Percentiles rank a stretch among this genome's conserved stretches.
phyloP scores from a whole-genome alignment of 2,329 filamentous ascomycete species.

The Fusarium sterilihyphosum region DNA sequence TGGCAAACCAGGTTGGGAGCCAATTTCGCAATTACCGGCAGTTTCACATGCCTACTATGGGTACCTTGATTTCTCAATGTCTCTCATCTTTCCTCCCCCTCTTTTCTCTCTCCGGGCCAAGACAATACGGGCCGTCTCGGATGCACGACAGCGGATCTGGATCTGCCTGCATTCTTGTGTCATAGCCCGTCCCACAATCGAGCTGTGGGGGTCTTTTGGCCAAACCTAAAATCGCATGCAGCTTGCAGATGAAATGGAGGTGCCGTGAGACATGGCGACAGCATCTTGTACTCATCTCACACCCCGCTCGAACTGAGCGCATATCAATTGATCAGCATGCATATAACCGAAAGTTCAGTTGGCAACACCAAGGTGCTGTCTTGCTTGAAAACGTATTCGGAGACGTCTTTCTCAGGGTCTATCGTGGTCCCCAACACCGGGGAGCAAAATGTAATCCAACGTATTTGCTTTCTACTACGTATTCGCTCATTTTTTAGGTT shows the following conservation, averaged over 20 bases:
- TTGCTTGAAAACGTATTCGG: neutral
- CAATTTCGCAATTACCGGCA: fast-evolving
- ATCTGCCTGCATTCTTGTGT: neutral
- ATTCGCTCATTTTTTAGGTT: fast-evolving
- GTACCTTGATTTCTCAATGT: neutral
- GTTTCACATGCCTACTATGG: neutral
- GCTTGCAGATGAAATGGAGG: neutral
- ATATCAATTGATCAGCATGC: neutral
- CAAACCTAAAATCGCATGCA: neutral
- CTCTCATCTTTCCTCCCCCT: neutral
- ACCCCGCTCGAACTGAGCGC: neutral
- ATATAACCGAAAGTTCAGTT: neutral
- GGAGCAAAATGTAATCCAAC: too few species aligned
- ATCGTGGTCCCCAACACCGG: neutral
- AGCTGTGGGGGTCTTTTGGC: neutral
- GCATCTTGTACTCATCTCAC: neutral
- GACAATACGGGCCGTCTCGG: neutral
- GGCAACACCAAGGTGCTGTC: fast-evolving
- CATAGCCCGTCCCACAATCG: neutral
- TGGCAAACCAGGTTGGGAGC: fast-evolving
- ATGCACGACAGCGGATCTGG: neutral
- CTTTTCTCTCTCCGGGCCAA: neutral
- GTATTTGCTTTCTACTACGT: neutral
- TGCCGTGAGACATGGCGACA: neutral
- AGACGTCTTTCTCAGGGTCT: neutral